Conservation (phyloP, 148 eudicot genomes). For the Rhododendron ovatum region DNA sequence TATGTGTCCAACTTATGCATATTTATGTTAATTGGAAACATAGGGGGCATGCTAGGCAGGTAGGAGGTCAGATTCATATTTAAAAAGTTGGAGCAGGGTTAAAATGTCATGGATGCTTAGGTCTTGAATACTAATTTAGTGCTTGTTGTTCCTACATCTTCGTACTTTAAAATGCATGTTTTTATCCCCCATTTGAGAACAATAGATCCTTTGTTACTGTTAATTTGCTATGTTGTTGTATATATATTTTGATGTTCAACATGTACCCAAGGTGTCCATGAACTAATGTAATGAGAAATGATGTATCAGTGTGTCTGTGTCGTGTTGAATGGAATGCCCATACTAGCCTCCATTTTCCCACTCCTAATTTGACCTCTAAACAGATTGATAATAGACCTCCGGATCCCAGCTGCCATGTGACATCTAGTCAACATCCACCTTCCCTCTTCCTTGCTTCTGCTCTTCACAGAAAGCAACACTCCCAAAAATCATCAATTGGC, state of each 20-base stretch:
- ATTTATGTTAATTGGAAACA: background rate
- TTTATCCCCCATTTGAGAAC: background rate
- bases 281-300: background rate
- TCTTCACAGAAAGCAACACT: background rate
- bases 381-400: background rate
- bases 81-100: background rate
- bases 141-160: background rate
- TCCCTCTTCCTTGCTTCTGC: background rate
- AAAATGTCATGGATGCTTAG: background rate
- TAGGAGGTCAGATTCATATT: background rate
- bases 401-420: background rate
- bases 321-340: background rate
- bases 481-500: background rate
- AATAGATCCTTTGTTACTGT: background rate
- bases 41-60: background rate
- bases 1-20: background rate
- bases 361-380: background rate
- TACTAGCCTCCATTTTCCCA: background rate
- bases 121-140: background rate
- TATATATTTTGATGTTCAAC: background rate
- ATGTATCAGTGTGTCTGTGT: background rate
- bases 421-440: too few species aligned
- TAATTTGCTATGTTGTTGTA: background rate
- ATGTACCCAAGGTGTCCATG: background rate
- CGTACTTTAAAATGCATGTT: background rate